A percentile compares a stretch with the other conserved stretches of the same genome.
These are phyloP conservation scores for Pterula multifida DNA, from an alignment of 1,284 basidiomycete genomes.

Conservation along the genomic window DNA sequence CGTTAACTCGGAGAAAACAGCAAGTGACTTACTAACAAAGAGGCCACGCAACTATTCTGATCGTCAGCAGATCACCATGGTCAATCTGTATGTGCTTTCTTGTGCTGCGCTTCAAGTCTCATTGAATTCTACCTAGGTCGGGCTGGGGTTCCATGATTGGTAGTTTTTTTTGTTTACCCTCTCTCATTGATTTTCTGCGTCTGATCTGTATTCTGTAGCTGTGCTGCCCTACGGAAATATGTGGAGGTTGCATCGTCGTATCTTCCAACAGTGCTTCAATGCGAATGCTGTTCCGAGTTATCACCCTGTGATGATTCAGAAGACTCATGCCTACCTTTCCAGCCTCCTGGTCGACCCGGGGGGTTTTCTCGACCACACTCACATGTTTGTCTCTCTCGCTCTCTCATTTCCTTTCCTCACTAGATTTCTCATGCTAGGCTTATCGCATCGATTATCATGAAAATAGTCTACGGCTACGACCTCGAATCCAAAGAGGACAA, in stretches of 20 bases:
- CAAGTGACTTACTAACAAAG: conserved; percentile 22
- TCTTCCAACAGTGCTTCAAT: conserved; percentile 5
- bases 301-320: not conserved
- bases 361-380: conserved; percentile 4
- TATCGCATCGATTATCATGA: conserved; percentile 4
- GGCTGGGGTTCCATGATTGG: conserved; percentile 19
- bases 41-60: conserved; percentile 20
- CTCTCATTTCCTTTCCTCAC: not conserved
- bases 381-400: conserved; percentile 1
- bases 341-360: conserved; percentile 6
- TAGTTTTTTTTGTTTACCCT: conserved; percentile 3
- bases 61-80: conserved; percentile 16
- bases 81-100: conserved; percentile 10
- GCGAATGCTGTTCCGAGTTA: conserved; percentile 1
- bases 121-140: conserved; percentile 15
- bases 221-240: not conserved
- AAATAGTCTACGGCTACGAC: conserved; percentile 4
- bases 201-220: not conserved
- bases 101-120: not conserved
- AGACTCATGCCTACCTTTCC: not conserved
- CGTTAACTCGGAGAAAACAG: conserved; percentile 19
- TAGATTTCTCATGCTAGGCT: conserved; percentile 3
- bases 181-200: not conserved
- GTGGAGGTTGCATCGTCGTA: conserved; percentile 8
- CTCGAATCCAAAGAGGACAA: conserved; percentile 9